Evolutionary conservation across 225 moss, liverwort and hornwort genomes (phyloP).

Genomic region (Thuidium tamariscinum): DNA sequence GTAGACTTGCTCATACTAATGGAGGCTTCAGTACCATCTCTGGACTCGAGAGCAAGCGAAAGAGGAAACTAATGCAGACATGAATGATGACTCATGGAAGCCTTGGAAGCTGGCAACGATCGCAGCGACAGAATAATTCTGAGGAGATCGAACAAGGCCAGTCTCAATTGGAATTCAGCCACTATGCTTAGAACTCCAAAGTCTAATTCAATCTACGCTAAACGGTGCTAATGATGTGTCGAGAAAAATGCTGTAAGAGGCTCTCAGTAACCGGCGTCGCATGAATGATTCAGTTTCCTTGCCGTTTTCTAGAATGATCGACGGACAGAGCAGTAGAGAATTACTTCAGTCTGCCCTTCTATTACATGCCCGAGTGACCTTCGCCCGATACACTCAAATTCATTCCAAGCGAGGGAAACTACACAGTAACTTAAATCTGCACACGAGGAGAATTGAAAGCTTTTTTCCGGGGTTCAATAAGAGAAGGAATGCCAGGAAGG

Average conservation of each 20-base stretch:
- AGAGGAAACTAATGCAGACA: background rate
- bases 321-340: background rate
- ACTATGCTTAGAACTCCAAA: background rate
- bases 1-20: background rate
- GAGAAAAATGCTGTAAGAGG: background rate
- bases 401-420: background rate
- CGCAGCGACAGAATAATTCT: background rate
- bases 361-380: background rate
- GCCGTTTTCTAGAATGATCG: background rate
- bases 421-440: background rate
- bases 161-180: background rate
- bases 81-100: background rate
- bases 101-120: background rate
- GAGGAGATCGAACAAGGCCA: background rate
- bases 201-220: background rate
- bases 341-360: background rate
- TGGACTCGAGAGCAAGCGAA: background rate
- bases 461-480: background rate
- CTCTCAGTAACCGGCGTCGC: background rate
- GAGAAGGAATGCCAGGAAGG: background rate
- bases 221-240: background rate
- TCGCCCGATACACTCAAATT: background rate
- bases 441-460: conserved; percentile 1
- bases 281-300: background rate
- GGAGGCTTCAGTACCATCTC: background rate